These are phyloP conservation scores for Fusarium dlaminii DNA, from an alignment of 2,329 filamentous ascomycete species.

Conservation along the genomic window DNA sequence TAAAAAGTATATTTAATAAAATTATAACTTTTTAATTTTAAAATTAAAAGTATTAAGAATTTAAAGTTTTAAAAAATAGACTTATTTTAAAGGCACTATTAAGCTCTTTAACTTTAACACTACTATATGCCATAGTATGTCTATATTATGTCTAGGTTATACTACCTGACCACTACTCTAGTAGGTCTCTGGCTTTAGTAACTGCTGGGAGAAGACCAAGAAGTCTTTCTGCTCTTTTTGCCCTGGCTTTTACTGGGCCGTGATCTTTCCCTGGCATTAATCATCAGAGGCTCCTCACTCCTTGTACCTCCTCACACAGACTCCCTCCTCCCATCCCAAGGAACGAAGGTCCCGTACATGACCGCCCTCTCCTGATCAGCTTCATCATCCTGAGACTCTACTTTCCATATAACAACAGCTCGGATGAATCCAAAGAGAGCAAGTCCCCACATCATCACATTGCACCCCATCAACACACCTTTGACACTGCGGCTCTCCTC, in stretches of 20 bases:
- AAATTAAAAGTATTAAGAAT: no score
- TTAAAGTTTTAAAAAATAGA: no score
- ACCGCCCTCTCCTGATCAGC: slow-evolving; percentile 1
- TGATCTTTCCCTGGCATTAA: not conserved
- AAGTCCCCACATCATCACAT: slow-evolving; percentile 42
- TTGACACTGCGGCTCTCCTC: slow-evolving; percentile 38
- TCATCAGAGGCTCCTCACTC: not conserved
- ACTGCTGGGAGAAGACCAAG: no score
- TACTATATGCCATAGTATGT: not conserved
- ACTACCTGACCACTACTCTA: not conserved
- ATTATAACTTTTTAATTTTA: no score
- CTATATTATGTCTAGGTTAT: not conserved
- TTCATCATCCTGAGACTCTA: slow-evolving; percentile 14
- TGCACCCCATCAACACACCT: slow-evolving; percentile 41
- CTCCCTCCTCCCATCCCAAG: slow-evolving; percentile 19
- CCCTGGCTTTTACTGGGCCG: no score
- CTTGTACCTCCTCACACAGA: slow-evolving; percentile 1
- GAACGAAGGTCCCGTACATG: slow-evolving; percentile 36
- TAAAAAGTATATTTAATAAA: no score
- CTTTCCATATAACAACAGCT: slow-evolving; percentile 43
- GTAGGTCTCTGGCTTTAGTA: not conserved
- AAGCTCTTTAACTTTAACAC: not conserved
- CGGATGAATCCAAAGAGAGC: slow-evolving; percentile 44
- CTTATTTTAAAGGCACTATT: no score
- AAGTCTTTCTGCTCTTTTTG: not conserved